Base-by-base conservation (phyloP, 225 moss, liverwort and hornwort species). In the Marchantia polymorpha region DNA sequence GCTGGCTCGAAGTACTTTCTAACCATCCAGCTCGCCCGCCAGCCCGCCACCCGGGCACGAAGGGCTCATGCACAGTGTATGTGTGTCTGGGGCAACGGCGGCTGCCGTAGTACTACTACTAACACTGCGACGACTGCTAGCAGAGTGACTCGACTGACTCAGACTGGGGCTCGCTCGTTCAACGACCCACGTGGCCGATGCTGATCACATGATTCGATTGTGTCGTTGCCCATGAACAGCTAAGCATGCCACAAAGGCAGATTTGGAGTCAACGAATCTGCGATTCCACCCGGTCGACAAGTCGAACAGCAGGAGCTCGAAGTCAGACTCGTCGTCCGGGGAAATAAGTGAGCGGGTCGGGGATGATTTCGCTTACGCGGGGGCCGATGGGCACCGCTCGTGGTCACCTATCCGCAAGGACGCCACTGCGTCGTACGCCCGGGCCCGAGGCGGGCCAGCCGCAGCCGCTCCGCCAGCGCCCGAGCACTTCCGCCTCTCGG, bases 291-390 rank as follows among this genome's bases (percentile, higher is more conserved):
- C 29, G 31, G 70, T 81, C 70, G 92, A 91, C 55, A 83, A 61
- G 48, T 86, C 84, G 78, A 88, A 72, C 52, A 89, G 60, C 16
- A 88, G 82, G 55, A 86, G 82, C 78, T 56, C 66, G 0, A 85
- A 88, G 61, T 90, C 92, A 10, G 90, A 92, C 67, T 91, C 92
- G 31, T 92, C 92, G 22, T 89, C 91, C 46, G 90, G 86, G 54
- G 91, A 64, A 86, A 86, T 86, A 67, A 60, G 77, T 46, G 91
- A 92, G 15, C 88, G 79, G 74, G 89, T 81, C 5, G 65, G 4
- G 17, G 82, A 92, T 46, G 91, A 92, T 80, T 85, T 80, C 20
- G 10, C 72, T 60, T 60, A 79, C 52, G 81, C n/a, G n/a, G n/a
- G 84, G 9, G 29, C 83, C 73, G 92, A 90, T 67, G 89, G 84